Evolutionary conservation across 306 rosid genomes (phyloP), one percentile per base, ranked within the genome.

Genomic region (Inga oerstediana): DNA sequence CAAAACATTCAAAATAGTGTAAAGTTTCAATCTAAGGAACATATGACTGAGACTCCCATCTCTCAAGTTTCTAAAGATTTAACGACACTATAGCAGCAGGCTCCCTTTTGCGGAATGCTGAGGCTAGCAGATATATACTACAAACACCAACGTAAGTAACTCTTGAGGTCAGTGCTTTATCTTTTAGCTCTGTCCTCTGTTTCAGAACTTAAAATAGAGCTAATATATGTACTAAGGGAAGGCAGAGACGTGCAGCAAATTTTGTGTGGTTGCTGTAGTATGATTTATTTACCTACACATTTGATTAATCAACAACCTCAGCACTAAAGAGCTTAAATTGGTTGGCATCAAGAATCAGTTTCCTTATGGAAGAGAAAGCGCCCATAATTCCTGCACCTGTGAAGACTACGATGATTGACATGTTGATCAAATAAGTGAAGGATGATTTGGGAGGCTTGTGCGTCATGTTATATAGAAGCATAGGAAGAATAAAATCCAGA

Each of bases 381-480:
- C 99, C 98, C 92, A 92, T 39, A 27, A 96, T 76, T 82, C 99
- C 99, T 10, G 86, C 91, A 44, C 92, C 92, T 0, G 94, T 89
- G 90, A 93, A 96, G 37, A 83, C 92, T 27, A 92, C 54, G n/a
- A 92, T 94, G 76, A 96, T 93, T 10, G 91, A 89, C 10, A 90
- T 14, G 90, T 96, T 96, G 89, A 93, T 35, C 93, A 89, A 93
- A 73, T 92, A 96, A 59, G 82, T 90, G 56, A 87, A 19, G 80
- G 94, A 90, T 10, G 93, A 82, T 74, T 76, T 86, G 58, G 89
- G 72, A 81, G 99, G 99, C 89, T 92, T 93, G 91, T 87, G 46
- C 44, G 97, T 89, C 84, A 86, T 93, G 89, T 96, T 93, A 87
- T 93, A 96, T 5, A 96, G 94, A 77, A 96, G 91, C 98, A 96